These are phyloP conservation scores for Macrolepiota fuliginosa DNA, from an alignment of 768 basidiomycete genomes.

Conservation along the genomic window DNA sequence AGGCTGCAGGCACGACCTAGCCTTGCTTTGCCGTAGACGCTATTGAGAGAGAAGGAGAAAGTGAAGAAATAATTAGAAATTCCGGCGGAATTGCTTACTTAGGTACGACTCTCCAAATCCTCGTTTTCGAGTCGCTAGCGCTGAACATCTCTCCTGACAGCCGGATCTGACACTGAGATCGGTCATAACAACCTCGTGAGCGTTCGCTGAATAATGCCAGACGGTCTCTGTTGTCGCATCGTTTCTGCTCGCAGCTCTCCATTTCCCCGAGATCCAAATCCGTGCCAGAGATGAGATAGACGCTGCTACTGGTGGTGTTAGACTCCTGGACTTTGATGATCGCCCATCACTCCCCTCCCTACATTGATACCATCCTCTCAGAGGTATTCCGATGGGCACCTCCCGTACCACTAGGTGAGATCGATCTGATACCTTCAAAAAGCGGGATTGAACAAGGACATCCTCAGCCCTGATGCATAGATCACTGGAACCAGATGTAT, in stretches of 20 bases:
- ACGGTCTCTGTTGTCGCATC: constrained; percentile 10
- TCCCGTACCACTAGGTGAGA: constrained; percentile 34
- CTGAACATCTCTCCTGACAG: constrained; percentile 3
- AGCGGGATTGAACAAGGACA: not conserved
- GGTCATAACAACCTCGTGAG: not conserved
- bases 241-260: constrained; percentile 25
- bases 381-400: constrained; percentile 42
- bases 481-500: constrained; percentile 29
- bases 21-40: constrained; percentile 25
- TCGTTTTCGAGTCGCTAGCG: not conserved
- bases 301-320: constrained; percentile 29
- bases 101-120: constrained; percentile 24
- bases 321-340: constrained; percentile 16
- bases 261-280: constrained; percentile 38
- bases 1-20: constrained; percentile 22
- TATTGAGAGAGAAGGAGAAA: constrained; percentile 23
- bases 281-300: constrained; percentile 45
- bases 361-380: constrained; percentile 35
- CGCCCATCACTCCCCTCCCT: constrained; percentile 12
- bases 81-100: constrained; percentile 40
- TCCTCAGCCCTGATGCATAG: constrained; percentile 31
- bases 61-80: constrained; percentile 21
- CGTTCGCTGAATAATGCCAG: not conserved
- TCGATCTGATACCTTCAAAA: not conserved
- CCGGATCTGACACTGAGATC: constrained; percentile 10